Conservation (phyloP, 768 basidiomycete genomes). For the Pleurotus platypus region DNA sequence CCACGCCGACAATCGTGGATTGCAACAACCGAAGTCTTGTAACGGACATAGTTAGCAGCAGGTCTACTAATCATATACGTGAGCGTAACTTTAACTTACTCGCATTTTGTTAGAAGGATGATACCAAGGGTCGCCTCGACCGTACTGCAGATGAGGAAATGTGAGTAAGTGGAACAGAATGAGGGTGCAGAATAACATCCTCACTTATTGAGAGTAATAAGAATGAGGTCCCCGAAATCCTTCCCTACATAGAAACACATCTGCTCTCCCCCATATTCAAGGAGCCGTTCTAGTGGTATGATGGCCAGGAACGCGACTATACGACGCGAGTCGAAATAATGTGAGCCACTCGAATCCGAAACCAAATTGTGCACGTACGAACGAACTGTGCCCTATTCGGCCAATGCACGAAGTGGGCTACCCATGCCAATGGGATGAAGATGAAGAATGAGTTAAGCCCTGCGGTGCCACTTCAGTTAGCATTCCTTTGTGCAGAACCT, state of each 20-base stretch:
- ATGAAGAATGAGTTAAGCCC: conserved; percentile 59
- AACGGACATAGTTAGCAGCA: neutral
- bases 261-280: conserved; percentile 63
- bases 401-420: conserved; percentile 45
- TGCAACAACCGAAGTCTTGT: conserved; percentile 59
- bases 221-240: conserved; percentile 64
- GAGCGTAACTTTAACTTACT: conserved; percentile 40
- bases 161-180: conserved; percentile 3
- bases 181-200: conserved; percentile 10
- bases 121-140: conserved; percentile 74
- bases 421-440: conserved; percentile 61
- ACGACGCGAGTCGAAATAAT: neutral
- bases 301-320: conserved; percentile 65
- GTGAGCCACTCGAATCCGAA: too few species aligned
- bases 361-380: conserved; percentile 27
- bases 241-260: conserved; percentile 56
- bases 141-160: conserved; percentile 31
- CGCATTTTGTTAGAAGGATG: conserved; percentile 64
- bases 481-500: neutral
- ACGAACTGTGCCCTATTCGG: conserved; percentile 35
- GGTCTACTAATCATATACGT: neutral
- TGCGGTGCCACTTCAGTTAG: conserved; percentile 16
- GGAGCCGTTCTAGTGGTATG: conserved; percentile 60
- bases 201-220: conserved; percentile 65
- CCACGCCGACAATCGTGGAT: conserved; percentile 68